These are phyloP conservation scores for Daedalea quercina DNA, from an alignment of 768 basidiomycete genomes.

Conservation along the genomic window DNA sequence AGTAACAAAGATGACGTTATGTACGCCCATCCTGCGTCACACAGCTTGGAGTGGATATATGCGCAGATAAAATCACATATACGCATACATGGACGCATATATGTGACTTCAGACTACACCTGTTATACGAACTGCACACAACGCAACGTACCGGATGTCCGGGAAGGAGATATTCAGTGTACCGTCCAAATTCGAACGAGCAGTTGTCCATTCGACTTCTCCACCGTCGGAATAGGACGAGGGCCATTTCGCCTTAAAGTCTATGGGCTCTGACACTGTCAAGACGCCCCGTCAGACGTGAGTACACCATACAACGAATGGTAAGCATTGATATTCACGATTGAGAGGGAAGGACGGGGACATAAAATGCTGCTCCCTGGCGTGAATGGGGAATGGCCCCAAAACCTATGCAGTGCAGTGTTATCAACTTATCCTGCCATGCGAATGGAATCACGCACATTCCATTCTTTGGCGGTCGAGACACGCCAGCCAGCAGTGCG, in stretches of 20 bases:
- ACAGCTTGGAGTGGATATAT: too few relatives aligned
- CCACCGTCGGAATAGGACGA: constrained; percentile 67
- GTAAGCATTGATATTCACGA: constrained; percentile 32
- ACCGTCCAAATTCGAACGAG: constrained; percentile 35
- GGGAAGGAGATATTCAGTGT: constrained; percentile 60
- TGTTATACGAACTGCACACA: background rate
- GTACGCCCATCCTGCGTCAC: too few relatives aligned
- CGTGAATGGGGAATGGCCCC: constrained; percentile 80
- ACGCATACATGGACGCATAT: too few relatives aligned
- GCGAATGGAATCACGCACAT: too few relatives aligned
- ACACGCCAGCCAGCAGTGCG: too few relatives aligned
- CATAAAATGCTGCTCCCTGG: constrained; percentile 78
- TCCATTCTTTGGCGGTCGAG: too few relatives aligned
- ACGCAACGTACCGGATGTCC: constrained; percentile 40
- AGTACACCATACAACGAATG: constrained; percentile 2
- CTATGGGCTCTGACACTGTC: constrained; percentile 44
- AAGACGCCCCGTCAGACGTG: constrained; percentile 4
- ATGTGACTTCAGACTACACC: too few relatives aligned
- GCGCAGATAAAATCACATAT: too few relatives aligned
- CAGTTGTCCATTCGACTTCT: constrained; percentile 49
- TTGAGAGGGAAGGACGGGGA: constrained; percentile 70
- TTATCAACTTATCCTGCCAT: too few relatives aligned
- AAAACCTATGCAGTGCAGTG: too few relatives aligned
- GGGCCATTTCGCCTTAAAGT: constrained; percentile 45
- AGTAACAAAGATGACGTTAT: background rate